phyloP scores from a whole-genome alignment of 345 rosid species.

The Sonneratia caseolaris region DNA sequence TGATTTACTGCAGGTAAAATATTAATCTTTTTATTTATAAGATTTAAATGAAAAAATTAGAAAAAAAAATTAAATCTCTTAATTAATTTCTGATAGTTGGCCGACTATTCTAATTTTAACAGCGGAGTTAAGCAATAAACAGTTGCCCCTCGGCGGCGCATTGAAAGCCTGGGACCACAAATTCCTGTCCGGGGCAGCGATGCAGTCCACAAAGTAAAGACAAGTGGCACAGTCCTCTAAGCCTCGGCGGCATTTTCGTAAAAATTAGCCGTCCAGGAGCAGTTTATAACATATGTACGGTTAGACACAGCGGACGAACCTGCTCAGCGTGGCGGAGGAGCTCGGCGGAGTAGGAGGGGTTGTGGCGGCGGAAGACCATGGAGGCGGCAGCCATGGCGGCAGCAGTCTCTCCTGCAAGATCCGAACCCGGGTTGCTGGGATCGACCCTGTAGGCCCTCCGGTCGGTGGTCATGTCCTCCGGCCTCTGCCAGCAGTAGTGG shows the following conservation, averaged over 20 bases:
- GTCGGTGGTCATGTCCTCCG: conserved; percentile 98
- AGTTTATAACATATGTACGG: not conserved
- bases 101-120: not conserved
- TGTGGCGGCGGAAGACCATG: conserved; percentile 64
- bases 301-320: conserved; percentile 23
- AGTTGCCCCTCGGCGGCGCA: conserved; percentile 4
- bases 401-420: conserved; percentile 96
- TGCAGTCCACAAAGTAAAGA: too few relatives aligned
- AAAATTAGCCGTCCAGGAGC: not conserved
- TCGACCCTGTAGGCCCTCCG: conserved; percentile 82
- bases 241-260: conserved; percentile 4
- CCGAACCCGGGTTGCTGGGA: conserved; percentile 93
- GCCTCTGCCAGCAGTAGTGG: conserved; percentile 99
- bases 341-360: conserved; percentile 62
- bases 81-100: not conserved
- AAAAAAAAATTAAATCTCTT: not conserved
- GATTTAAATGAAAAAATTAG: too few relatives aligned
- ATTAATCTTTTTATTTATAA: too few relatives aligned
- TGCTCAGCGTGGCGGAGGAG: conserved; percentile 81
- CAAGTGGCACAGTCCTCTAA: not conserved
- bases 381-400: conserved; percentile 99
- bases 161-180: not conserved
- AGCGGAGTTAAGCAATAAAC: not conserved
- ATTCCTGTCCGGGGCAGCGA: not conserved
- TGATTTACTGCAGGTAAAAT: too few relatives aligned